Evolutionary conservation across 768 basidiomycete species (phyloP), one percentile per base, ranked within the genome.

Genomic region (Podaxis rugospora): DNA sequence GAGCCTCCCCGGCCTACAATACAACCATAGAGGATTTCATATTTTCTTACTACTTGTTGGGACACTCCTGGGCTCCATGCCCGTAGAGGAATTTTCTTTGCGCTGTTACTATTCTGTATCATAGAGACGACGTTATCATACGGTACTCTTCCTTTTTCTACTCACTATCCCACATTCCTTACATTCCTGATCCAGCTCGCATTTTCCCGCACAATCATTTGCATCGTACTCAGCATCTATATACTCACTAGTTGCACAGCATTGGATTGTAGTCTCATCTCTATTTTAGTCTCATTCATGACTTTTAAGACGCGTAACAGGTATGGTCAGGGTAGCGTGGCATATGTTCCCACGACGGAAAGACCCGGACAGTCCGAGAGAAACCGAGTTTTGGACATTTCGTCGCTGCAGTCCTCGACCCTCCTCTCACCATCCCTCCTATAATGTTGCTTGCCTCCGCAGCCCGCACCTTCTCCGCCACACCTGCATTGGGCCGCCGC

Each of bases 401-500:
- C 55, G 36, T 65, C 58, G 55, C 66, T 63, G 65, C 66, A 64
- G 66, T 65, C 65, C 62, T 64, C 65, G 63, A 62, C 67, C 66
- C 66, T 65, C 68, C 62, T 59, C 63, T 64, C 64, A 50, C 60
- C 63, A 62, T 62, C 57, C 59, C 63, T 50, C 35, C 65, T 64
- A 63, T 70, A 63, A 78, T 83, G 76, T 83, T 90, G 79, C 77
- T 89, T 72, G 74, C 80, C 71, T 76, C 83, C 65, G 73, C 81
- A 59, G 73, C 81, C 66, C 88, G 86, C 66, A 74, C 82, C 64
- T 75, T 78, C 67, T 68, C 76, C 59, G 71, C 74, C 58, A 74
- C 79, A 62, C 75, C 76, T 23, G 82, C 80, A 62, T 70, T 86
- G 57, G 85, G 85, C 66, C 85, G 83, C 64, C 90, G 92, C 54